Conservation (phyloP, 116 monocot genomes). For the Posidonia oceanica region DNA sequence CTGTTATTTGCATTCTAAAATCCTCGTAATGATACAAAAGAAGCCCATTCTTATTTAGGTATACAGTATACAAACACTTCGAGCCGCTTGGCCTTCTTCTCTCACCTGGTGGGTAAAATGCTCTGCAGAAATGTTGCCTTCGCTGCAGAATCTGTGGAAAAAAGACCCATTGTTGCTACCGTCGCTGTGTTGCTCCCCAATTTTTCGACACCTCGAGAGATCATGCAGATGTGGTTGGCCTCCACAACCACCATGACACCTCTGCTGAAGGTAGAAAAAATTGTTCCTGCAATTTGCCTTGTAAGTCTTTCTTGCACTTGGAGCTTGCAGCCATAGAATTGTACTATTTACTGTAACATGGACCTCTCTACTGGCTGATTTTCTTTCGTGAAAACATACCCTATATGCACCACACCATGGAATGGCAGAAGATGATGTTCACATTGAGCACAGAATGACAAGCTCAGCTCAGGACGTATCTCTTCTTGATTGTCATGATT, state of each 20-base stretch:
- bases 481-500: constrained; percentile 4
- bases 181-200: constrained; percentile 84
- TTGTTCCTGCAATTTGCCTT: constrained; percentile 81
- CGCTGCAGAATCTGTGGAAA: constrained; percentile 40
- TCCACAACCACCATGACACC: constrained; percentile 88
- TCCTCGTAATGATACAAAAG: no score
- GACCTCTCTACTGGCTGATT: constrained; percentile 33
- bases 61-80: no score
- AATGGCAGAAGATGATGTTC: constrained; percentile 99
- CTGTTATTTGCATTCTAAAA: no score
- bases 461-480: no score
- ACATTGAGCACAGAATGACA: constrained; percentile 82
- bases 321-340: constrained; percentile 69
- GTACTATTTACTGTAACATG: constrained; percentile 51
- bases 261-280: constrained; percentile 21
- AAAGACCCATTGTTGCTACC: constrained; percentile 68
- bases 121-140: constrained; percentile 58
- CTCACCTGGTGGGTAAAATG: constrained; percentile 13
- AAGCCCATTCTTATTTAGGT: no score
- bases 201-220: constrained; percentile 94
- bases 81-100: no score
- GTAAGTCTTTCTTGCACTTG: constrained; percentile 96
- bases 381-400: constrained; percentile 28
- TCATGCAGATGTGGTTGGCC: no score
- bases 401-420: constrained; percentile 84